phyloP scores from a whole-genome alignment of 352 stramenopile genomes.

The Globisporangium abappressorium region DNA sequence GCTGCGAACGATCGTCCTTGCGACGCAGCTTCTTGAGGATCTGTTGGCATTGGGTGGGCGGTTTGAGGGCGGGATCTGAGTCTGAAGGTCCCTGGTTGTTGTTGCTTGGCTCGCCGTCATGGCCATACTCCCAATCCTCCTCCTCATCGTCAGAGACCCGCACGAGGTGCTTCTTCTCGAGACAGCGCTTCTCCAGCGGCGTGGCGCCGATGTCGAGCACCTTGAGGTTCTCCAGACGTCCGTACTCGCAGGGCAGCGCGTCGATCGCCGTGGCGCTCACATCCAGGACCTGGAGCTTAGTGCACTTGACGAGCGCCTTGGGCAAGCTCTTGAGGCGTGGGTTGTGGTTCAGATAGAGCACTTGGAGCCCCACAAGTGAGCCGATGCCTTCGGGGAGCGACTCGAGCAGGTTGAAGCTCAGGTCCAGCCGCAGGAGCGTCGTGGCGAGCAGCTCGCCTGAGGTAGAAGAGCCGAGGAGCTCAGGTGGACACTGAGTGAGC shows the following conservation, averaged over 20 bases:
- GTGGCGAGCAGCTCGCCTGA: constrained; percentile 21
- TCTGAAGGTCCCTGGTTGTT: neutral
- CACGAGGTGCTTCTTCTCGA: constrained; percentile 52
- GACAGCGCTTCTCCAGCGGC: constrained; percentile 55
- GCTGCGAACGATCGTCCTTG: constrained; percentile 58
- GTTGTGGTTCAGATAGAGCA: constrained; percentile 88
- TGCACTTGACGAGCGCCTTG: constrained; percentile 52
- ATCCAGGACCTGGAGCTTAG: constrained; percentile 70
- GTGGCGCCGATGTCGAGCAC: constrained; percentile 74
- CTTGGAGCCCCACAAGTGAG: constrained; percentile 50
- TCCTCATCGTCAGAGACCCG: constrained; percentile 13
- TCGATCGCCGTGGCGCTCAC: constrained; percentile 58
- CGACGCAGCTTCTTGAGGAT: constrained; percentile 52
- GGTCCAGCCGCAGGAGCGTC: constrained; percentile 65
- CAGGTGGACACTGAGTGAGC: constrained; percentile 37
- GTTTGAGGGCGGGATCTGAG: neutral
- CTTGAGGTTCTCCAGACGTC: constrained; percentile 51
- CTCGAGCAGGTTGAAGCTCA: constrained; percentile 77
- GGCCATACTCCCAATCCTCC: neutral
- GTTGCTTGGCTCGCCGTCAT: constrained; percentile 1
- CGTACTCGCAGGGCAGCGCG: constrained; percentile 65
- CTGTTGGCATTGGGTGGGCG: constrained; percentile 36
- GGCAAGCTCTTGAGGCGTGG: constrained; percentile 54
- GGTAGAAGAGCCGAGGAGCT: constrained; percentile 29
- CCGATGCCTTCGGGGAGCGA: constrained; percentile 56